Conservation (phyloP, 306 rosid species). For the Cicer cuneatum region DNA sequence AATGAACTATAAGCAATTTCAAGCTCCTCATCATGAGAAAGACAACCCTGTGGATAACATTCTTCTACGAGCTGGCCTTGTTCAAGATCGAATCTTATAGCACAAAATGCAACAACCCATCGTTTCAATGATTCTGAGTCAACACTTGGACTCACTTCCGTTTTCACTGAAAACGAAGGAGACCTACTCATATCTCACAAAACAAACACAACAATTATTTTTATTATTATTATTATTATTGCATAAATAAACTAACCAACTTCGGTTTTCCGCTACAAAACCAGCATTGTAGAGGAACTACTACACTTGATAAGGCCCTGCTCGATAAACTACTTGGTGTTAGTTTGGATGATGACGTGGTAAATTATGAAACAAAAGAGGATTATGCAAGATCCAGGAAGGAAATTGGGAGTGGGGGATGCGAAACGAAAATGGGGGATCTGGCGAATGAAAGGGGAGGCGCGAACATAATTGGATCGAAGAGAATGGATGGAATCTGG, state of each 20-base stretch:
- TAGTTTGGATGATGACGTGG: constrained; percentile 7
- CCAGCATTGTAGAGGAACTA: not conserved
- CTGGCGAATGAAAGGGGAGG: not conserved
- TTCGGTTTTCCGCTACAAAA: constrained; percentile 43
- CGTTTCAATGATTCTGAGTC: constrained; percentile 68
- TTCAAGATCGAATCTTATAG: constrained; percentile 86
- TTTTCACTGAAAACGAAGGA: constrained; percentile 71
- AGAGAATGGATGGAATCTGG: constrained; percentile 4
- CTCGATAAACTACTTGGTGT: constrained; percentile 16
- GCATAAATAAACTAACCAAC: not conserved
- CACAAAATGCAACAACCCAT: constrained; percentile 86
- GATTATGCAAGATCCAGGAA: no score
- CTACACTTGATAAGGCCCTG: no score
- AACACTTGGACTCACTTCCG: constrained; percentile 72
- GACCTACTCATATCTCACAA: constrained; percentile 76
- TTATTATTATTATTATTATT: not conserved
- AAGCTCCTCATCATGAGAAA: constrained; percentile 83
- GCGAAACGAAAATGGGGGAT: constrained; percentile 17
- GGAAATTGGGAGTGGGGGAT: no score
- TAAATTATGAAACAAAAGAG: not conserved
- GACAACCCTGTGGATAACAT: constrained; percentile 80
- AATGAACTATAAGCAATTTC: constrained; percentile 83
- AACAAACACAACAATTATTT: constrained; percentile 26
- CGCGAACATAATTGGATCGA: constrained; percentile 6
- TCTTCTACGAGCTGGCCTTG: constrained; percentile 96